phyloP scores from a whole-genome alignment of 176 grass and related monocot species.

The Microstegium vimineum region DNA sequence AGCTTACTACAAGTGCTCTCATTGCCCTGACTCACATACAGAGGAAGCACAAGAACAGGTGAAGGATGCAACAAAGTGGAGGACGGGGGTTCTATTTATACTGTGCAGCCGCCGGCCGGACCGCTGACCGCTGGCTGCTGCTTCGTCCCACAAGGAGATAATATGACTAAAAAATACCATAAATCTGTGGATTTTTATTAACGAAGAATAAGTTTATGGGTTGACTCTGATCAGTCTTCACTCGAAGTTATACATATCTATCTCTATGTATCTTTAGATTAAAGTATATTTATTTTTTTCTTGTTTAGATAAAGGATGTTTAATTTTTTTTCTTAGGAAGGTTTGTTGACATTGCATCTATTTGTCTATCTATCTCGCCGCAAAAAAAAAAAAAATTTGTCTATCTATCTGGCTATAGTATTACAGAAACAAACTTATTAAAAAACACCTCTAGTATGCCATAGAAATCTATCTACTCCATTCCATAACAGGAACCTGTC shows the following conservation, averaged over 20 bases:
- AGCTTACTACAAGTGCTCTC: background rate
- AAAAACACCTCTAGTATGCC: no score
- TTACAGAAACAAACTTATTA: no score
- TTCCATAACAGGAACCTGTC: no score
- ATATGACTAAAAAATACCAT: background rate
- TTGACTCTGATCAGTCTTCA: background rate
- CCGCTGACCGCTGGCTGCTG: background rate
- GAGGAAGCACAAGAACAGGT: background rate
- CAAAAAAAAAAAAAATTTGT: no score
- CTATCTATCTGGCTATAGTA: no score
- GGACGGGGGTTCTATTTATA: conserved; percentile 31
- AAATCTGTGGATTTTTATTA: background rate
- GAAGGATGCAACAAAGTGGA: conserved; percentile 10
- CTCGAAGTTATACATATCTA: background rate
- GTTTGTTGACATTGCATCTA: no score
- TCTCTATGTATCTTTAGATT: background rate
- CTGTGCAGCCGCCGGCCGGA: background rate
- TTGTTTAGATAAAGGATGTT: no score
- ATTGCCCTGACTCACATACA: conserved; percentile 8
- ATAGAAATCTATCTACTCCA: no score
- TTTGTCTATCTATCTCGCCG: no score
- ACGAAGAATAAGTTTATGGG: background rate
- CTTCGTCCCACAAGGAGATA: background rate
- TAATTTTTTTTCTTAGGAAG: no score
- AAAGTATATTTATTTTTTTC: background rate